A percentile compares a stretch with the other conserved stretches of the same genome.
Conservation (phyloP, 2,329 filamentous ascomycete species). For the Botrytis hyacinthi region DNA sequence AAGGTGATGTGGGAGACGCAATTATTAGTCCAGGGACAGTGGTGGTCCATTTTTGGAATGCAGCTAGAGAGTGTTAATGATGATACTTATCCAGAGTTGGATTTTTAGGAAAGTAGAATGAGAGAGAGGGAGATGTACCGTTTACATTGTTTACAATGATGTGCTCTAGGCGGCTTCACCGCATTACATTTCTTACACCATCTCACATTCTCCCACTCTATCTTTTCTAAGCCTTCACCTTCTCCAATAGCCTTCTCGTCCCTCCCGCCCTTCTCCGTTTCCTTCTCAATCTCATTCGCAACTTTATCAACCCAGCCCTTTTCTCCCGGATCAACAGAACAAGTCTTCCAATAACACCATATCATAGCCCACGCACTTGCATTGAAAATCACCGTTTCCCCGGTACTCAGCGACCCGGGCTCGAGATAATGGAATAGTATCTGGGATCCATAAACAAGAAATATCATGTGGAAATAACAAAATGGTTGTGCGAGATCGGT, state of each 20-base stretch:
- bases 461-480: slow-evolving; percentile 63
- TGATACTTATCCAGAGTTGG: no score
- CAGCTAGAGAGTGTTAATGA: slow-evolving; percentile 46
- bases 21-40: slow-evolving; percentile 82
- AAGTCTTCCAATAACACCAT: slow-evolving; percentile 60
- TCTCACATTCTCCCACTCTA: slow-evolving; percentile 37
- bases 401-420: slow-evolving; percentile 57
- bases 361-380: slow-evolving; percentile 46
- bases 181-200: slow-evolving; percentile 78
- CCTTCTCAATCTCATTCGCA: slow-evolving; percentile 5
- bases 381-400: slow-evolving; percentile 65
- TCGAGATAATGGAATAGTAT: slow-evolving; percentile 62
- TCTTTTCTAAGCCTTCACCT: slow-evolving; percentile 18
- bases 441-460: slow-evolving; percentile 72
- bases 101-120: neutral
- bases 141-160: slow-evolving; percentile 76
- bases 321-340: slow-evolving; percentile 56
- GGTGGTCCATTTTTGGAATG: slow-evolving; percentile 80
- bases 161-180: slow-evolving; percentile 72
- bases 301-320: slow-evolving; percentile 41
- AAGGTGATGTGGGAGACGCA: slow-evolving; percentile 81
- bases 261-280: slow-evolving; percentile 1
- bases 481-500: slow-evolving; percentile 62
- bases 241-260: slow-evolving; percentile 32
- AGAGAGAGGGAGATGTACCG: slow-evolving; percentile 44